Evolutionary conservation across 2,329 filamentous ascomycete species (phyloP), one percentile per base, ranked within the genome.

Genomic region (Davidsoniella australis): DNA sequence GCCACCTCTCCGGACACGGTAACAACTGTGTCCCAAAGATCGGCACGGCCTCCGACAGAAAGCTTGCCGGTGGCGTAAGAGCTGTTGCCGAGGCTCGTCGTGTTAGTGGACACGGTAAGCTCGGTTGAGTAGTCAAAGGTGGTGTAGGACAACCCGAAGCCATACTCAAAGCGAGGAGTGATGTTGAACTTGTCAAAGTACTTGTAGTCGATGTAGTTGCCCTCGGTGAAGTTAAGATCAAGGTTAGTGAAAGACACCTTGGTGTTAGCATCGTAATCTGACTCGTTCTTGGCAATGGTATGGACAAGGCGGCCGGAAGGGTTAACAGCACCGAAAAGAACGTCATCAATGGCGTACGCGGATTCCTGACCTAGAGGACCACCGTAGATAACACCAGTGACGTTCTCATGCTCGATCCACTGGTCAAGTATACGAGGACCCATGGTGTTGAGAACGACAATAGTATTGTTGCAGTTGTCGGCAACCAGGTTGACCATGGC

Each of bases 361-460:
- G 72, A 73, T 50, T 78, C 73, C 57, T 82, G 75, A 0, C 79
- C 79, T 0, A 78, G 78, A 0, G 80, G 64, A 56, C 81, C 77
- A 3, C 75, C 78, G 55, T 76, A 76, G 0, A 83, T 65, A 14
- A 82, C 63, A 1, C 71, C 77, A 0, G 76, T 81, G 37, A 83
- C 71, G 53, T 82, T 82, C 10, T 68, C 64, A 51, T 83, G 70
- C 44, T 81, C 71, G 52, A 76, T 66, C 65, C 75, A 83, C 1
- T 64, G 62, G 52, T 81, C 77, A 0, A 82, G 70, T 0, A 78
- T 60, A 2, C 78, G 68, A 7, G 71, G 65, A 0, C 78, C 78
- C 1, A 76, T 74, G 39, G 79, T 81, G 60, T 82, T 77, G 6
- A 82, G 66, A 0, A 80, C 65, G 0, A 82, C 78, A 17, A 82